Evolutionary conservation across 2,329 filamentous ascomycete genomes (phyloP), one percentile per base, ranked within the genome.

Genomic region (Teratosphaeria destructans): DNA sequence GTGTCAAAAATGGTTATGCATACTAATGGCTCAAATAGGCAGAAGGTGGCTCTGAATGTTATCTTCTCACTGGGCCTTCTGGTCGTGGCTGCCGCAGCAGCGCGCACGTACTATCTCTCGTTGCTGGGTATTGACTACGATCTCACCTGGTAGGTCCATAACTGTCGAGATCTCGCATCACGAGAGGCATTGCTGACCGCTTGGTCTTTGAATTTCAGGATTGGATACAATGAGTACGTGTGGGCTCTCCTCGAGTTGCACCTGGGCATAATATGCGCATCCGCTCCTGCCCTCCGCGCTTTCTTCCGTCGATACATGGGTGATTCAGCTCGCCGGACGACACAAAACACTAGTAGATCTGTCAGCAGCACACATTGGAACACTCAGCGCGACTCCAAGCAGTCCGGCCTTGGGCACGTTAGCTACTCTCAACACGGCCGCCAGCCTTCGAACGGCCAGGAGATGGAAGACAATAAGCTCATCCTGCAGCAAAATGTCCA

Each of bases 41-140:
- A 78, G 62, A 78, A 77, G 49, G 58, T 60, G 27, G 62, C 62
- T 2, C 47, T 65, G n/a, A 62, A 64, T 39, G 29, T 55, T 35
- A 54, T 64, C 35, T 70, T 69, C 57, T 65, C 57, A 10, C 58
- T 70, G 5, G 68, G 67, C 2, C 56, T 69, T 10, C 37, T 68
- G 5, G 72, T 72, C 7, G 64, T 72, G 1, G 70, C 61, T 10
- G 68, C 70, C 12, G 71, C 68, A 34, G 63, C 68, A 27, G 66
- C 68, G 35, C 65, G 73, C n/a, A 72, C 73, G 14, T 62, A 67
- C 37, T 71, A 68, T 57, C 62, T 72, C 5, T 19, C 34, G 14
- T 55, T 58, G 19, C 55, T 71, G 7, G 64, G 59, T 12, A 37
- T 5, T 12, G 43, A 52, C 27, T 57, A 55, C 54, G 55, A 57